Evolutionary conservation across 495 filamentous ascomycete genomes (phyloP).

Genomic region (Talaromyces ruber): DNA sequence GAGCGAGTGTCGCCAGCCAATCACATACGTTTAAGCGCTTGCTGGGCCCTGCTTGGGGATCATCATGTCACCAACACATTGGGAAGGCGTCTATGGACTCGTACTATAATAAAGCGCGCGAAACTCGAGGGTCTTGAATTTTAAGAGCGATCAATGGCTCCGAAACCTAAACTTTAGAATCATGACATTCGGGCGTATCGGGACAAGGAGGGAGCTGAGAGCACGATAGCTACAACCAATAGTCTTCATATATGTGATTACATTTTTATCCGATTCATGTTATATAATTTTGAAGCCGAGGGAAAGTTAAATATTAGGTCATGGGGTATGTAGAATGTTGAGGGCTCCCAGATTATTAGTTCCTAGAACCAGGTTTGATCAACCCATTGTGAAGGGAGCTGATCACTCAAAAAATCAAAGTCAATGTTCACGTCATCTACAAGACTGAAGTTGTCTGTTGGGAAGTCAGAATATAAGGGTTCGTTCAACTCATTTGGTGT

Average conservation of each 20-base stretch:
- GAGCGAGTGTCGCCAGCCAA: neutral
- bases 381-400: slow-evolving; percentile 1
- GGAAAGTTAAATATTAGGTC: too few relatives aligned
- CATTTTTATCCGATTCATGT: too few relatives aligned
- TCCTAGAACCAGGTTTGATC: neutral
- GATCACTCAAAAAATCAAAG: slow-evolving; percentile 7
- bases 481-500: neutral
- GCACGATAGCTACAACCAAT: neutral
- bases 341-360: neutral
- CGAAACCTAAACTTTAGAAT: neutral
- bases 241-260: too few relatives aligned
- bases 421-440: neutral
- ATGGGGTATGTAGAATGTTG: too few relatives aligned
- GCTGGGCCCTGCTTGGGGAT: neutral
- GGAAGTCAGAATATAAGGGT: neutral
- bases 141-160: neutral
- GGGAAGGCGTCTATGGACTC: too few relatives aligned
- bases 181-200: neutral
- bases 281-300: too few relatives aligned
- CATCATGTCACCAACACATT: too few relatives aligned
- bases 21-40: neutral
- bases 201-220: neutral
- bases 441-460: slow-evolving; percentile 4
- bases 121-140: too few relatives aligned
- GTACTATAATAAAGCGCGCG: too few relatives aligned